Evolutionary conservation across 441 rosid genomes (phyloP), one percentile per base, ranked within the genome.

Genomic region (Raphanus hybrid): DNA sequence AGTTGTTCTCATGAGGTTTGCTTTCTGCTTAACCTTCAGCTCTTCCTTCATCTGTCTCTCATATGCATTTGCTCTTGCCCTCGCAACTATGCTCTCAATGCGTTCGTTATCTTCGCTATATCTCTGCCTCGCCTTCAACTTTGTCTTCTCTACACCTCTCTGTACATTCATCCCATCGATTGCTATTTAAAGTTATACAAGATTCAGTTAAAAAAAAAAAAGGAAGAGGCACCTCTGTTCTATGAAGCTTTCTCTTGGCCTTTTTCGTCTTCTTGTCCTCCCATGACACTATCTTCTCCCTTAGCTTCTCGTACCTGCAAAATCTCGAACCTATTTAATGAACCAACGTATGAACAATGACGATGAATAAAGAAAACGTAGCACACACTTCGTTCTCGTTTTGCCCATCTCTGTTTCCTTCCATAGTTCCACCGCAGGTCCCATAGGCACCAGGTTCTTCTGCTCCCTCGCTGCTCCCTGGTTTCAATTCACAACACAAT

Each of bases 61-160:
- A 69, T 68, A 78, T 26, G 91, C 92, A 84, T 86, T 80, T 57
- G 86, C 87, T 80, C 84, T 88, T 66, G 98, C 97, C 65, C 76
- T 91, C 39, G 65, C 91, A 55, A 82, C 90, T 8, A 91, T 86
- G 77, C 78, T 68, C 48, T 69, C 82, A 20, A 90, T 85, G 35
- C 77, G 50, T 37, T 84, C 88, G 74, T 85, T 83, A 35, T 88
- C 84, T 0, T 71, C 74, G 23, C 27, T 78, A 63, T 78, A 95
- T 14, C 76, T 75, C 71, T 80, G 77, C 60, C 77, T 62, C 3
- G 89, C 90, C 79, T 82, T 86, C 61, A 67, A 3, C 84, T 89
- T 87, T 71, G 26, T 84, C 76, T 9, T 39, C 81, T 83, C 87
- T 67, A 76, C 4, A 11, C 70, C 85, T 48, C 87, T 76, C 94